Percentiles rank a stretch among this genome's conserved stretches.
Conservation (phyloP, 805 yeast genomes). For the Wickerhamomyces sydowiorum region DNA sequence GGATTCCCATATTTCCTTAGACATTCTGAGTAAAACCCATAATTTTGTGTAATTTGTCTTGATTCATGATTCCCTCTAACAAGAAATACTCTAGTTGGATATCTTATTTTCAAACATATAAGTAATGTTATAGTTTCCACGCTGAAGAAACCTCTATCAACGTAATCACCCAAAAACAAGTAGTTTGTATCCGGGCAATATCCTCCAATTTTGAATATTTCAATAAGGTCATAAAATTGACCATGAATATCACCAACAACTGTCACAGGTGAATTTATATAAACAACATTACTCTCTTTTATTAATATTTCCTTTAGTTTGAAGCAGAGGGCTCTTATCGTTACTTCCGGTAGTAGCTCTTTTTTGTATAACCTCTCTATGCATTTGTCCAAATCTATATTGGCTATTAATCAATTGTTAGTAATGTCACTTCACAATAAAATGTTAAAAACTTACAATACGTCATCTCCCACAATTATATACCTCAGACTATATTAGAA, state of each 20-base stretch:
- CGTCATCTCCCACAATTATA: background rate
- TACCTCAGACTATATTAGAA: too few relatives aligned
- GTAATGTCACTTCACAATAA: background rate
- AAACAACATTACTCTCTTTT: constrained; percentile 80
- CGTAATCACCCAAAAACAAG: constrained; percentile 91
- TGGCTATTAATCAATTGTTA: constrained; percentile 6
- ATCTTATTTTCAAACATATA: constrained; percentile 77
- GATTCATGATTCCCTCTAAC: constrained; percentile 96
- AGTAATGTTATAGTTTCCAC: constrained; percentile 87
- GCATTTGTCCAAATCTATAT: constrained; percentile 58
- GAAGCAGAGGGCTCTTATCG: constrained; percentile 67
- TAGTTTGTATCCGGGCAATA: constrained; percentile 91
- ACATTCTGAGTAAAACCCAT: constrained; percentile 96
- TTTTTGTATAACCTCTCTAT: constrained; percentile 59
- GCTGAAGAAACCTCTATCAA: constrained; percentile 90
- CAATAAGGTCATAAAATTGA: constrained; percentile 89
- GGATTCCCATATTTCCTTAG: constrained; percentile 78
- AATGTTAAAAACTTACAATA: background rate
- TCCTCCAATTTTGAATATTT: constrained; percentile 92
- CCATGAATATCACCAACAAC: constrained; percentile 98
- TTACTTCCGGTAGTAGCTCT: constrained; percentile 64
- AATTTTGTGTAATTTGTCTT: constrained; percentile 92
- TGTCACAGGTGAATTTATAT: constrained; percentile 80
- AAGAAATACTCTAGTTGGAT: constrained; percentile 76
- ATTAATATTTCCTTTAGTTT: constrained; percentile 78